Evolutionary conservation across 2,329 filamentous ascomycete species (phyloP).

Genomic region (Phaeosphaeriaceae sp.): DNA sequence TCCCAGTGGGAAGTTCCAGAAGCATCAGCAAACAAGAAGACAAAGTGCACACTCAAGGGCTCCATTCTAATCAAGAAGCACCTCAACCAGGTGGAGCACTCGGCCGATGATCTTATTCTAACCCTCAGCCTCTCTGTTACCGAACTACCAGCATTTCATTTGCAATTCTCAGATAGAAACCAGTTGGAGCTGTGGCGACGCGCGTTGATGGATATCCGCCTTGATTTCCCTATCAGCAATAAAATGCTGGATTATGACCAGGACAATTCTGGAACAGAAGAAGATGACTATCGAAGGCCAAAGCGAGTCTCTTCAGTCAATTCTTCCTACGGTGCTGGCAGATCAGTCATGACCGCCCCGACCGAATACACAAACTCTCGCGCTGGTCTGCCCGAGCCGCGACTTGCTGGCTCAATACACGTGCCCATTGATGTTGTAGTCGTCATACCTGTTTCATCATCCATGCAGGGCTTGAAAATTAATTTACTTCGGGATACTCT

Average conservation of each 20-base stretch:
- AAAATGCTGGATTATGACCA: slow-evolving; percentile 77
- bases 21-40: slow-evolving; percentile 63
- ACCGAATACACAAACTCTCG: slow-evolving; percentile 86
- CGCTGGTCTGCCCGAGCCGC: slow-evolving; percentile 51
- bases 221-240: slow-evolving; percentile 62
- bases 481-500: slow-evolving; percentile 90
- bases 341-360: slow-evolving; percentile 84
- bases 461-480: slow-evolving; percentile 99
- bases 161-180: slow-evolving; percentile 82
- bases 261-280: slow-evolving; percentile 81
- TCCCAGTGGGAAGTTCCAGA: slow-evolving; percentile 70
- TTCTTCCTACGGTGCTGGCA: slow-evolving; percentile 82
- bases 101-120: slow-evolving; percentile 77
- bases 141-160: slow-evolving; percentile 92
- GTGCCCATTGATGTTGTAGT: slow-evolving; percentile 95
- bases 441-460: slow-evolving; percentile 95
- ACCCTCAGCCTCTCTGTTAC: slow-evolving; percentile 89
- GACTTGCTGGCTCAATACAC: slow-evolving; percentile 67
- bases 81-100: slow-evolving; percentile 82
- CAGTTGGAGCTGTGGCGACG: slow-evolving; percentile 92
- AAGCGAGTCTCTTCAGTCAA: slow-evolving; percentile 82
- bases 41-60: slow-evolving; percentile 89
- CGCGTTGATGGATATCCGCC: slow-evolving; percentile 82
- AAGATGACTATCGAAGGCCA: slow-evolving; percentile 77
- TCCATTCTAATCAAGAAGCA: slow-evolving; percentile 99